A percentile compares a stretch with the other conserved stretches of the same genome.
These are phyloP conservation scores for Cladosporium sp. DNA, from an alignment of 2,329 filamentous ascomycete genomes.

Conservation along the genomic window DNA sequence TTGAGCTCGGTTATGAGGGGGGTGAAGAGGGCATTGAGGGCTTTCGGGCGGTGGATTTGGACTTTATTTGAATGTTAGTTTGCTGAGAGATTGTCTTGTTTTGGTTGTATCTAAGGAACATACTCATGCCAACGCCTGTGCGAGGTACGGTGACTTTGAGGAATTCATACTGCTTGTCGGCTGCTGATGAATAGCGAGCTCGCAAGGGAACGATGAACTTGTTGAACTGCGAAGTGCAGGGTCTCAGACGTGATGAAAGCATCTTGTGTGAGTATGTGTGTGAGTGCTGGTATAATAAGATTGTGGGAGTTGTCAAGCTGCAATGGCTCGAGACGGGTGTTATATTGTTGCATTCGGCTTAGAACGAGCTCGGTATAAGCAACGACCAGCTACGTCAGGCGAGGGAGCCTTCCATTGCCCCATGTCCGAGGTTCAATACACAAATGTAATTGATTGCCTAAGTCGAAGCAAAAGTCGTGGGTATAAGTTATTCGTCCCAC, in stretches of 20 bases:
- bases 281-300: not conserved
- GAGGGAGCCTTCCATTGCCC: too few species aligned
- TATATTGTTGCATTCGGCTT: not conserved
- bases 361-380: too few species aligned
- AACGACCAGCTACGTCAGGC: too few species aligned
- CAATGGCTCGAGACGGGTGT: conserved; percentile 1
- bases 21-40: conserved; percentile 87
- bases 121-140: conserved; percentile 87
- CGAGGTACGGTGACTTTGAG: conserved; percentile 77
- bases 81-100: not conserved
- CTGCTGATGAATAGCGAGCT: conserved; percentile 45
- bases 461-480: too few species aligned
- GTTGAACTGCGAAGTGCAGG: conserved; percentile 58
- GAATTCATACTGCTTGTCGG: conserved; percentile 62
- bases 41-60: conserved; percentile 88
- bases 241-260: conserved; percentile 42
- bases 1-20: conserved; percentile 90
- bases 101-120: conserved; percentile 18
- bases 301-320: not conserved
- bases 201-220: conserved; percentile 54
- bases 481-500: too few species aligned
- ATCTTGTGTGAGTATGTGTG: conserved; percentile 17
- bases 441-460: too few species aligned
- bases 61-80: conserved; percentile 52
- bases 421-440: too few species aligned